Evolutionary conservation across 345 rosid species (phyloP), one percentile per base, ranked within the genome.

Genomic region (Pugionium dolabratum): DNA sequence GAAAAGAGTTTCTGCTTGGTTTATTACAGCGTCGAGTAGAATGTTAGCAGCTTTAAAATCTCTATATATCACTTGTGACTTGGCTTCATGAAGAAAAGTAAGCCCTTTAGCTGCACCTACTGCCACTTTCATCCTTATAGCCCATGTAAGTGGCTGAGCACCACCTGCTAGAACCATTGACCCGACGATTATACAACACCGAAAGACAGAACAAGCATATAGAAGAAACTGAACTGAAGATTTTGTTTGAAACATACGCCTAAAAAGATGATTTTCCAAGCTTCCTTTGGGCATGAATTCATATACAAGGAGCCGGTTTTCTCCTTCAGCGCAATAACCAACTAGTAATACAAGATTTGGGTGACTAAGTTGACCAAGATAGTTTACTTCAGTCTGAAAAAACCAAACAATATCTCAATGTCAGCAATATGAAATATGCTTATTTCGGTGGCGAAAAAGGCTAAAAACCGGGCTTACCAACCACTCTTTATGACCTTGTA

Each of bases 401-500:
- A n/a, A 60, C 1, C 42, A 66, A n/a, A 67, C 40, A 72, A 32
- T 2, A 62, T 32, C 44, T 54, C 33, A 51, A 30, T 53, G 25
- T 67, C 41, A 60, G 44, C 67, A 51, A 66, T 18, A 0, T 18
- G 18, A 18, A 18, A 18, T 18, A 18, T 18, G 18, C 18, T 18
- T 18, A 18, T 18, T 18, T 18, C 18, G 18, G 18, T 18, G 18
- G 18, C 18, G 0, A 18, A 18, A 18, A 18, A 29, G n/a, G 56
- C 76, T 28, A 80, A 84, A 43, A 91, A 78, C 59, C 73, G 81
- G 64, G 41, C 83, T 90, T 44, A 94, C 99, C 97, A 94, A 62
- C 99, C 99, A 94, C 83, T 94, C 99, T 81, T 94, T 90, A 79
- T 94, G 99, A 60, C 99, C 99, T 75, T 94, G 99, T 76, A 84